phyloP scores from a whole-genome alignment of 176 grass and related monocot species.

The Chloris gayana region DNA sequence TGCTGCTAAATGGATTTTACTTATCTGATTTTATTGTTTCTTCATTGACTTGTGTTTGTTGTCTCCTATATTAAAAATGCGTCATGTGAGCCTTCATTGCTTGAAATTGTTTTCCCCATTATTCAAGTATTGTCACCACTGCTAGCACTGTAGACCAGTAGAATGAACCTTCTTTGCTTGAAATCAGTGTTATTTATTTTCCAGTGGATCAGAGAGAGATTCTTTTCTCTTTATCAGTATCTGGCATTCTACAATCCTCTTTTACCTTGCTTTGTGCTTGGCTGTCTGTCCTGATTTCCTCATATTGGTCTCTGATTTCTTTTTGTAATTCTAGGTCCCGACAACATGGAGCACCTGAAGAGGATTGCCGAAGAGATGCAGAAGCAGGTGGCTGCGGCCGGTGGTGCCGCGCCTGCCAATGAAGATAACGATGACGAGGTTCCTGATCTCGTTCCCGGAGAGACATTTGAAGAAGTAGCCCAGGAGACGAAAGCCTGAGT shows the following conservation, averaged over 20 bases:
- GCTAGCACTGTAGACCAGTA: not conserved
- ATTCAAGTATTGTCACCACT: not conserved
- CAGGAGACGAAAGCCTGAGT: slow-evolving; percentile 63
- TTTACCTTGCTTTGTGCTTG: not conserved
- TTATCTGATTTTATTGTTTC: not conserved
- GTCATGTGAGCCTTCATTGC: not conserved
- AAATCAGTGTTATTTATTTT: not conserved
- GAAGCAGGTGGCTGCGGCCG: slow-evolving; percentile 67
- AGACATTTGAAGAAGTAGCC: slow-evolving; percentile 84
- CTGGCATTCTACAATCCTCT: not conserved
- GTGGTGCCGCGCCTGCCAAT: slow-evolving; percentile 27
- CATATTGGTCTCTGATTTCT: not conserved
- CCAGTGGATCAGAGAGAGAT: not conserved
- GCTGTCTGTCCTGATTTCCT: not conserved
- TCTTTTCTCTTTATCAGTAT: not conserved
- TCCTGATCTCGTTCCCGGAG: slow-evolving; percentile 82
- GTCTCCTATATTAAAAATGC: not conserved
- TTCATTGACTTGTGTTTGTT: not conserved
- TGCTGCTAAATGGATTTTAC: not conserved
- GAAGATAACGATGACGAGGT: slow-evolving; percentile 90
- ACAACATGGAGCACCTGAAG: slow-evolving; percentile 90
- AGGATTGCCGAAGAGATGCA: slow-evolving; percentile 90
- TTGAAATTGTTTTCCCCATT: not conserved
- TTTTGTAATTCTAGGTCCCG: slow-evolving; percentile 57
- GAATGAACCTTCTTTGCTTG: not conserved